Conservation (phyloP, 768 basidiomycete genomes). For the Lactarius vividus region DNA sequence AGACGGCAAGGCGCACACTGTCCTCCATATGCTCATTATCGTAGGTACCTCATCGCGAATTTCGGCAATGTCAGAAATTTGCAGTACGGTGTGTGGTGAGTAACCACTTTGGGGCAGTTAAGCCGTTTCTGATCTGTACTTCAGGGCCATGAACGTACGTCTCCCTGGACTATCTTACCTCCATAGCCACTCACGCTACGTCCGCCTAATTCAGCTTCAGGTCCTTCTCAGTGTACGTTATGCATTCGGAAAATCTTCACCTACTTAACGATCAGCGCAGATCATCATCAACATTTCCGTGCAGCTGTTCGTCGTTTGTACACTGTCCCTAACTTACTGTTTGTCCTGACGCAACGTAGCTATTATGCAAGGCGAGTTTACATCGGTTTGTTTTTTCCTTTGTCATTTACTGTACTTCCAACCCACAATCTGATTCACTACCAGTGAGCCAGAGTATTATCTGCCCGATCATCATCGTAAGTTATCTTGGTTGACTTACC, state of each 20-base stretch:
- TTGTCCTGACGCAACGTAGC: conserved; percentile 1
- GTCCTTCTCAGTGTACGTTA: background rate
- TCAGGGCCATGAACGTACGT: conserved; percentile 30
- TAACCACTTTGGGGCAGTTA: background rate
- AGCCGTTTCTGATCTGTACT: background rate
- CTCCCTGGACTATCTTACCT: background rate
- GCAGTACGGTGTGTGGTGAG: conserved; percentile 42
- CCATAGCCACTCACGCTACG: conserved; percentile 30
- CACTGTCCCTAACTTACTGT: background rate
- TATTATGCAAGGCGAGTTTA: conserved; percentile 14
- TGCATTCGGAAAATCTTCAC: background rate
- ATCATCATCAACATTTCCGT: background rate
- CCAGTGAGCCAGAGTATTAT: conserved; percentile 5
- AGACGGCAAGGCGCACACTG: conserved; percentile 11
- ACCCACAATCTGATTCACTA: background rate
- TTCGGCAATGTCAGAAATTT: conserved; percentile 41
- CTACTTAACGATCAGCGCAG: background rate
- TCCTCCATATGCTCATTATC: background rate
- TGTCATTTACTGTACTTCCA: background rate
- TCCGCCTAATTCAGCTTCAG: background rate
- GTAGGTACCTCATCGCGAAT: conserved; percentile 48
- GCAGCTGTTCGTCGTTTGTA: background rate
- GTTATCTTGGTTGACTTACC: background rate
- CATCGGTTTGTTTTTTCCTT: background rate
- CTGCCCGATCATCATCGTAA: background rate